Percentiles rank a stretch among this genome's conserved stretches.
These are phyloP conservation scores for Nothopassalora personata DNA, from an alignment of 2,329 filamentous ascomycete species.

Conservation along the genomic window DNA sequence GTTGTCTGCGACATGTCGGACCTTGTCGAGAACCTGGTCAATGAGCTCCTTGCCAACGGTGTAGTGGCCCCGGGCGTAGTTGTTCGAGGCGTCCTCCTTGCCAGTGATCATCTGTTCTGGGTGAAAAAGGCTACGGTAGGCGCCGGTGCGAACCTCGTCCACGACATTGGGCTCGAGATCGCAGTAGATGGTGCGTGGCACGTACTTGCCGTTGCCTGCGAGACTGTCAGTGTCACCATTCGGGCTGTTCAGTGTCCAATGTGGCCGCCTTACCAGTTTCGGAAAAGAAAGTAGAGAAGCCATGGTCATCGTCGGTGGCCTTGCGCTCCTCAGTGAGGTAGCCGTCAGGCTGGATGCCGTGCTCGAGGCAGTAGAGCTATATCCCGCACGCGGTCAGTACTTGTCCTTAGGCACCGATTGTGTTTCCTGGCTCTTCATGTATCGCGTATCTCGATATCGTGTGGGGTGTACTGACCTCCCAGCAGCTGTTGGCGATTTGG, in stretches of 20 bases:
- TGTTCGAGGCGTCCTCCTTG: conserved; percentile 99
- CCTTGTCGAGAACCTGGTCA: conserved; percentile 95
- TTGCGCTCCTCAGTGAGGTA: conserved; percentile 98
- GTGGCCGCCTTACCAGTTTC: conserved; percentile 82
- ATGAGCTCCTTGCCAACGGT: conserved; percentile 99
- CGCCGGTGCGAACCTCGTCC: conserved; percentile 96
- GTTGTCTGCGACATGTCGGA: conserved; percentile 95
- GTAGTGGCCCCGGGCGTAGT: conserved; percentile 99
- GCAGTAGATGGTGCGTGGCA: conserved; percentile 97
- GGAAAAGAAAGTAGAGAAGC: conserved; percentile 99
- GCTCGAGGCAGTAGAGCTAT: conserved; percentile 99
- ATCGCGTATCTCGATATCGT: conserved; percentile 14
- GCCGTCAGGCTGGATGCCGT: conserved; percentile 99
- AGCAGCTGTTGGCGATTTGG: conserved; percentile 99
- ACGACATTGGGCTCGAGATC: conserved; percentile 99
- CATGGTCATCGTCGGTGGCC: conserved; percentile 84
- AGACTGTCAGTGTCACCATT: conserved; percentile 20
- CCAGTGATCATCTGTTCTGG: conserved; percentile 99
- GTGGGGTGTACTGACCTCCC: conserved; percentile 74
- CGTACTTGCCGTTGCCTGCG: conserved; percentile 94
- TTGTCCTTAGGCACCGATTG: conserved; percentile 28
- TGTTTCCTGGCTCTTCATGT: conserved; percentile 15
- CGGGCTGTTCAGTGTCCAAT: conserved; percentile 42
- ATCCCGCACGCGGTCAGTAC: conserved; percentile 27
- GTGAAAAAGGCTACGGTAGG: conserved; percentile 96